phyloP scores from a whole-genome alignment of 75 land plant species.

The Azolla pinnata region DNA sequence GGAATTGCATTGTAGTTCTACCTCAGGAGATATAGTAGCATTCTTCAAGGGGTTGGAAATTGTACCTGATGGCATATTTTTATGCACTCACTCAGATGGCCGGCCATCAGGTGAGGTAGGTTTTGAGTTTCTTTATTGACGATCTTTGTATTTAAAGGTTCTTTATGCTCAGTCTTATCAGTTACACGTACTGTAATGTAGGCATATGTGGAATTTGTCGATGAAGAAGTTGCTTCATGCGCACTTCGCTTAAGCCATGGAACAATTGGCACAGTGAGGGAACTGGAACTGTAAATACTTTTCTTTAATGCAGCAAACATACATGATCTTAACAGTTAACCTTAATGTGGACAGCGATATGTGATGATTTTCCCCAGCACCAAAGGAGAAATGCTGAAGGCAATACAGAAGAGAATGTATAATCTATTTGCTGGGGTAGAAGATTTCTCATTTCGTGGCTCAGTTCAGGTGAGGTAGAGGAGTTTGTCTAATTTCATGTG shows the following conservation, averaged over 20 bases:
- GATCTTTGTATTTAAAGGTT: too few relatives aligned
- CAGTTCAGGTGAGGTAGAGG: conserved; percentile 17
- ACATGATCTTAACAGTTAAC: neutral
- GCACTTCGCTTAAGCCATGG: conserved; percentile 32
- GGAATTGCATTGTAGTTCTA: conserved; percentile 27
- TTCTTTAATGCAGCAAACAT: neutral
- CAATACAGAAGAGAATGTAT: conserved; percentile 34
- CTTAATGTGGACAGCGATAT: conserved; percentile 22
- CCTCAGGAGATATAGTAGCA: conserved; percentile 34
- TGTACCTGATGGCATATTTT: conserved; percentile 35
- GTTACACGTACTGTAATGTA: too few relatives aligned
- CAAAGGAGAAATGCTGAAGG: conserved; percentile 41
- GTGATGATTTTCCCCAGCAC: conserved; percentile 33
- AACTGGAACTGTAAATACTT: neutral
- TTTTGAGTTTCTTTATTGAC: too few relatives aligned
- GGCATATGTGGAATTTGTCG: conserved; percentile 38
- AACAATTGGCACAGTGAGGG: conserved; percentile 26
- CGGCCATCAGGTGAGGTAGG: conserved; percentile 35
- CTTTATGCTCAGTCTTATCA: too few relatives aligned
- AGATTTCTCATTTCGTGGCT: conserved; percentile 22
- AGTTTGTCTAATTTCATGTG: neutral
- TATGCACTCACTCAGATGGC: conserved; percentile 37
- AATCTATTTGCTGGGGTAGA: conserved; percentile 28
- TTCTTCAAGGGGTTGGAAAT: conserved; percentile 38
- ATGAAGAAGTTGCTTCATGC: conserved; percentile 36